Evolutionary conservation across 2,329 filamentous ascomycete genomes (phyloP), one percentile per base, ranked within the genome.

Genomic region (Hypocreales sp.): DNA sequence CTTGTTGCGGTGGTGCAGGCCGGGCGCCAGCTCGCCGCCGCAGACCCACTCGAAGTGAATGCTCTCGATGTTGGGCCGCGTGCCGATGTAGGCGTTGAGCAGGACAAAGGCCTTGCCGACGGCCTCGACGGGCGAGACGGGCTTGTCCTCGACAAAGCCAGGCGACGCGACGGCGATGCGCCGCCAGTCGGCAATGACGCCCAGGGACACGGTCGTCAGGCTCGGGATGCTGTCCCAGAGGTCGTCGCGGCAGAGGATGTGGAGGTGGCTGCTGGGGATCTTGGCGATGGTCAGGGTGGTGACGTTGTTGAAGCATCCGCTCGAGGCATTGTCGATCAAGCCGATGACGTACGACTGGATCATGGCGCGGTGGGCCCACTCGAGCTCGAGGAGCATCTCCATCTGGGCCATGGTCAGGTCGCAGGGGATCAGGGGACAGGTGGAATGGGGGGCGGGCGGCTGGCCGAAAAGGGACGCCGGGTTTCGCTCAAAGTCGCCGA

Each of bases 321-420:
- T 53, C 8, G 30, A 26, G 11, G 49, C 44, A 32, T 75, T 76
- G 39, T 79, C 71, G 15, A 72, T 65, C 23, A 79, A 47, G 2
- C 71, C 65, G 25, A 79, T 63, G 36, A 72, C 64, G 37, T 75
- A 80, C 1, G 74, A 76, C 26, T 73, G 67, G 25, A 80, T 56
- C 42, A 80, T 74, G 12, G 73, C 74, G 28, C 67, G 58, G 36
- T 80, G 73, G 6, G 73, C 73, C 70, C 74, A 79, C 28, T 72
- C 66, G 4, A 72, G 67, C 44, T 80, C 74, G 20, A 76, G 51
- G 2, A 81, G 48, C 67, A 77, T 73, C 45, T 79, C 72, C 28
- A 64, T 69, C 44, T 81, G 77, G n/a, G 67, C 58, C 31, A 58
- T 58, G 1, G 65, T 67, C n/a, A 79, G 58, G 18, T 56, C 51